phyloP scores from a whole-genome alignment of 352 stramenopile species.

The Aphanomyces euteiches region DNA sequence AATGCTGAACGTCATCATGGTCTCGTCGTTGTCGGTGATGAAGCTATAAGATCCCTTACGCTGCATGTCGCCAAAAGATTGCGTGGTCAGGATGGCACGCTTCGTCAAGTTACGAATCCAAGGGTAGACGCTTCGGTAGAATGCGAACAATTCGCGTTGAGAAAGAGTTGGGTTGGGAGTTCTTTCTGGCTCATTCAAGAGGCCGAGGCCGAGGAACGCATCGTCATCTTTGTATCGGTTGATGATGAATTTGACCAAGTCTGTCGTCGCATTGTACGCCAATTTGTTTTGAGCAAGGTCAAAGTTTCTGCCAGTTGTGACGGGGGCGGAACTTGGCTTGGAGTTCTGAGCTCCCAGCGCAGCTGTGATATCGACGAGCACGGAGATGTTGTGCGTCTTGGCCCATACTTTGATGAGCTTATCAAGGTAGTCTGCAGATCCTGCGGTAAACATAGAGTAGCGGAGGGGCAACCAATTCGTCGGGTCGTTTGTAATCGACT shows the following conservation, averaged over 20 bases:
- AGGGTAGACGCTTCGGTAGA: conserved; percentile 16
- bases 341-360: conserved; percentile 26
- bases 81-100: conserved; percentile 7
- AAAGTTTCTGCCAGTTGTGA: conserved; percentile 31
- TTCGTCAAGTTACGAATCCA: neutral
- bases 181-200: conserved; percentile 39
- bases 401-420: conserved; percentile 39
- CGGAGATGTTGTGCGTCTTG: conserved; percentile 35
- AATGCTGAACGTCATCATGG: conserved; percentile 26
- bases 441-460: conserved; percentile 13
- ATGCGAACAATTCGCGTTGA: neutral
- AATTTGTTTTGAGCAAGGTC: conserved; percentile 5
- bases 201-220: conserved; percentile 38
- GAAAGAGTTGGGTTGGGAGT: conserved; percentile 1
- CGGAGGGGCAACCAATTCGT: conserved; percentile 3
- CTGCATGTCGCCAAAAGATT: neutral
- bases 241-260: conserved; percentile 36
- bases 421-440: conserved; percentile 37
- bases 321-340: conserved; percentile 19
- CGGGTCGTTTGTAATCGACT: neutral
- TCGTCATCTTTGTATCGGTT: conserved; percentile 35
- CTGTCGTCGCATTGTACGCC: conserved; percentile 31
- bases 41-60: neutral
- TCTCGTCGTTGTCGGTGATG: conserved; percentile 18
- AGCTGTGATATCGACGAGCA: conserved; percentile 28